A percentile compares a stretch with the other conserved stretches of the same genome.
phyloP scores from a whole-genome alignment of 2,329 filamentous ascomycete genomes.

The Didymella sp. region DNA sequence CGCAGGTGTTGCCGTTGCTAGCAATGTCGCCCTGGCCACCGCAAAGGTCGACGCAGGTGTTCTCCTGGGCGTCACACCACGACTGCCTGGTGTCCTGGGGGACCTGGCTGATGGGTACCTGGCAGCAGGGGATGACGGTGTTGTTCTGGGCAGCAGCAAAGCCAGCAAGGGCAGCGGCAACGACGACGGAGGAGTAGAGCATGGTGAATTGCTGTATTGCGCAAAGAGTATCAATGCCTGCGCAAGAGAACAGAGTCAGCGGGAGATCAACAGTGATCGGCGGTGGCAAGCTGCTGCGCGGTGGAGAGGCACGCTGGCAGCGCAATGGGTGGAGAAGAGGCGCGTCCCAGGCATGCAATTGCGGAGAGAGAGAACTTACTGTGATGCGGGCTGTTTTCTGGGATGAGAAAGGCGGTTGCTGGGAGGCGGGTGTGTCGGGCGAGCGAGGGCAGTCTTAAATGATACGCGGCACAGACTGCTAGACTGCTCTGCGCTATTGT shows the following conservation, averaged over 20 bases:
- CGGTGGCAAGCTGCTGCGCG: conserved; percentile 15
- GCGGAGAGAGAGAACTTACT: conserved; percentile 13
- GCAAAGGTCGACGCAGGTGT: conserved; percentile 68
- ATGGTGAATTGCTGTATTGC: conserved; percentile 47
- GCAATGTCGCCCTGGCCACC: conserved; percentile 52
- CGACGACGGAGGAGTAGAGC: conserved; percentile 57
- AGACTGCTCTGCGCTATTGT: conserved; percentile 20
- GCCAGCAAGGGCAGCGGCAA: conserved; percentile 57
- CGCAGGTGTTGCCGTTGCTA: conserved; percentile 61
- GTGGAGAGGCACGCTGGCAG: conserved; percentile 3
- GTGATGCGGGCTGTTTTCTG: conserved; percentile 17
- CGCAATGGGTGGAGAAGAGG: conserved; percentile 19
- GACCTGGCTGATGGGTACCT: conserved; percentile 54
- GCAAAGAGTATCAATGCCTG: conserved; percentile 50
- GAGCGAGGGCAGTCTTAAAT: conserved; percentile 22
- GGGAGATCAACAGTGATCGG: conserved; percentile 26
- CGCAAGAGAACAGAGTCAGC: conserved; percentile 31
- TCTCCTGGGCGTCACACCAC: conserved; percentile 67
- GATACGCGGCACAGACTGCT: conserved; percentile 25
- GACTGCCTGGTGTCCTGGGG: conserved; percentile 45
- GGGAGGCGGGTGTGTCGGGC: conserved; percentile 16
- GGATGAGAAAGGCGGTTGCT: conserved; percentile 17
- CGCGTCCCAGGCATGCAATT: not conserved
- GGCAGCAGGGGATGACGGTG: conserved; percentile 48
- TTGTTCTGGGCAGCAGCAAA: conserved; percentile 55